Conservation (phyloP, 352 stramenopile species). For the Hyaloperonospora brassicae region DNA sequence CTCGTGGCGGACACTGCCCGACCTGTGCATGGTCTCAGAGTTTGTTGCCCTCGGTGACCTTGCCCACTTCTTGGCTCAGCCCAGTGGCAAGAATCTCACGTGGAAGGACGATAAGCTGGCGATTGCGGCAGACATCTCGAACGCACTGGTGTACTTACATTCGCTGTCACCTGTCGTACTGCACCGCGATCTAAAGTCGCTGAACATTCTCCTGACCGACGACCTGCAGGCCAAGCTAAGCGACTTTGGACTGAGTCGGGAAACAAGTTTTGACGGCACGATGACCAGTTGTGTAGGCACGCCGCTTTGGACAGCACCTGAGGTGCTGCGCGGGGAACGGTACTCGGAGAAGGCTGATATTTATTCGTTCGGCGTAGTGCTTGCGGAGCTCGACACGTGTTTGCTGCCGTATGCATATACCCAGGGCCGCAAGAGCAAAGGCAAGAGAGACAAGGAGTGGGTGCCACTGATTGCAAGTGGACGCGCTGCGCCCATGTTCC, state of each 20-base stretch:
- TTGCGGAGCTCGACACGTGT: slow-evolving; percentile 75
- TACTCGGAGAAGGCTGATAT: slow-evolving; percentile 86
- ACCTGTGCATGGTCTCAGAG: slow-evolving; percentile 45
- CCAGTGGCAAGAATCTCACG: slow-evolving; percentile 25
- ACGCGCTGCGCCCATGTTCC: slow-evolving; percentile 28
- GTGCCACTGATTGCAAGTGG: slow-evolving; percentile 28
- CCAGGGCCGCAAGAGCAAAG: slow-evolving; percentile 32
- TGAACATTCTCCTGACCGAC: slow-evolving; percentile 75
- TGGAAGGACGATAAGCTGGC: slow-evolving; percentile 36
- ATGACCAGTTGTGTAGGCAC: slow-evolving; percentile 77
- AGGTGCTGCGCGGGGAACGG: slow-evolving; percentile 81
- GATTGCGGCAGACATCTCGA: slow-evolving; percentile 36
- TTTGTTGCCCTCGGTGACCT: slow-evolving; percentile 34
- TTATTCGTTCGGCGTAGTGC: slow-evolving; percentile 81
- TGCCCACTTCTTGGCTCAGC: slow-evolving; percentile 26
- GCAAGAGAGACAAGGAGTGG: slow-evolving; percentile 36
- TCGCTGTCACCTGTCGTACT: slow-evolving; percentile 37
- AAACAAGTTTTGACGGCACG: slow-evolving; percentile 62
- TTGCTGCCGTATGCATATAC: slow-evolving; percentile 41
- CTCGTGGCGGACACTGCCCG: slow-evolving; percentile 36
- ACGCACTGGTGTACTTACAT: slow-evolving; percentile 48
- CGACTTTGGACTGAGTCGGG: slow-evolving; percentile 81
- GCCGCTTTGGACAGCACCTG: slow-evolving; percentile 80
- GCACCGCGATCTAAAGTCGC: slow-evolving; percentile 83
- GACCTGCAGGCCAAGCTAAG: slow-evolving; percentile 70